These are phyloP conservation scores for Helotiales sp. DNA, from an alignment of 2,329 filamentous ascomycete species.

Conservation along the genomic window DNA sequence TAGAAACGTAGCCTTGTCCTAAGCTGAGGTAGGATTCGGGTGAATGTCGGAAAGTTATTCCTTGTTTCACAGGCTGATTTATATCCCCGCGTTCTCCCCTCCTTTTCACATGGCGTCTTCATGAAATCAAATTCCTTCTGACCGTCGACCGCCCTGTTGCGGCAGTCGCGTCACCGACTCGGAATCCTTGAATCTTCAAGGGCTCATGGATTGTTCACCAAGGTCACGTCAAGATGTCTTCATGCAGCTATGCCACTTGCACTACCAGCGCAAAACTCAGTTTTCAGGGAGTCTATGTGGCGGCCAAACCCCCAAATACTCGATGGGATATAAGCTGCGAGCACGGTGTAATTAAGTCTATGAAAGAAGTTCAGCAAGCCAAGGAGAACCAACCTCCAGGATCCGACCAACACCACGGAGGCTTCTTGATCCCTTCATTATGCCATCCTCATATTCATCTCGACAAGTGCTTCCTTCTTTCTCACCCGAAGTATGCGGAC, in stretches of 20 bases:
- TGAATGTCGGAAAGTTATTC: no score
- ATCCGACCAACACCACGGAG: not conserved
- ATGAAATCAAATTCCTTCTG: not conserved
- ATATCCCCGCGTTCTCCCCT: no score
- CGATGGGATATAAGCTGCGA: conserved; percentile 37
- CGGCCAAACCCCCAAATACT: conserved; percentile 28
- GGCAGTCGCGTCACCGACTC: not conserved
- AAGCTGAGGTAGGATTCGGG: no score
- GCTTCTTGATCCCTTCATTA: conserved; percentile 53
- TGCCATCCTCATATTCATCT: conserved; percentile 75
- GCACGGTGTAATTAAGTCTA: conserved; percentile 31
- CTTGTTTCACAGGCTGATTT: no score
- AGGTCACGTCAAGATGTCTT: not conserved
- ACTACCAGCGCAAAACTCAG: conserved; percentile 11
- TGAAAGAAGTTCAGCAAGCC: no score
- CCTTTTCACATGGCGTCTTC: not conserved
- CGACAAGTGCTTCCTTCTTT: conserved; percentile 64
- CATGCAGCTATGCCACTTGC: not conserved
- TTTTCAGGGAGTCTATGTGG: conserved; percentile 35
- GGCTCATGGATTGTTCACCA: not conserved
- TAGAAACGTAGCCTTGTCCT: not conserved
- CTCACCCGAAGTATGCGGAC: conserved; percentile 57
- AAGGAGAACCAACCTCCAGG: conserved; percentile 27
- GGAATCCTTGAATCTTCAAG: not conserved
- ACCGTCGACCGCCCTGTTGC: not conserved